Base-by-base conservation (phyloP, 352 stramenopile species). In the Globisporangium spinosum region DNA sequence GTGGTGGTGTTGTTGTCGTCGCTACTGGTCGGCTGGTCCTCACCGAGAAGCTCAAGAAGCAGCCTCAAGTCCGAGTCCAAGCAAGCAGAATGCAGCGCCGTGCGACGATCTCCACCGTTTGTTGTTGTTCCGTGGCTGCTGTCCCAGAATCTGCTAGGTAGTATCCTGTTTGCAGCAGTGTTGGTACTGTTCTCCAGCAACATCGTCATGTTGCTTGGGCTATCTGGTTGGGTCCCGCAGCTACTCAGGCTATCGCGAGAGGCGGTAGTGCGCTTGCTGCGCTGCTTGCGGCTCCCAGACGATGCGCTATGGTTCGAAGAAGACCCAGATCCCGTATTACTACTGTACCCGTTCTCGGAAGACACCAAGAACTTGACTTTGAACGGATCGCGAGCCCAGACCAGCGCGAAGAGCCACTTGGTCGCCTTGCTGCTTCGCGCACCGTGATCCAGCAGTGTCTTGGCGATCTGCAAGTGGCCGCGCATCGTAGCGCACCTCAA, bases 341-440 rank as follows among this genome's bases (percentile, higher is more conserved):
- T 51, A n/a, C 43, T 51, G 12, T 45, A 20, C 7, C 15, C 40
- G 40, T n/a, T 29, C 9, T 47, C 32, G 0, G 56, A 45, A 29
- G 56, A 49, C 56, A 85, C n/a, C 65, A 84, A 23, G n/a, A 57
- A 61, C 60, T 79, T 83, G 49, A 82, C 35, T 53, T 73, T 77
- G 60, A 77, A 62, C 27, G 60, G 64, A 35, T 76, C 61, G 0
- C 64, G 64, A 1, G 47, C 68, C 49, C 62, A 77, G 17, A 75
- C 49, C 22, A 67, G 61, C 6, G 70, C 64, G 10, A 76, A 68
- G 13, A 82, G 49, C 69, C 63, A 74, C 55, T 34, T 60, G 1
- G 64, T 34, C 4, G 76, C 51, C 9, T 65, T 58, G 40, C 54
- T 68, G 29, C 61, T 75, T 2, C 54, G 62, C 0, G 74, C 77